phyloP scores from a whole-genome alignment of 148 eudicot species.

The Silene conica region DNA sequence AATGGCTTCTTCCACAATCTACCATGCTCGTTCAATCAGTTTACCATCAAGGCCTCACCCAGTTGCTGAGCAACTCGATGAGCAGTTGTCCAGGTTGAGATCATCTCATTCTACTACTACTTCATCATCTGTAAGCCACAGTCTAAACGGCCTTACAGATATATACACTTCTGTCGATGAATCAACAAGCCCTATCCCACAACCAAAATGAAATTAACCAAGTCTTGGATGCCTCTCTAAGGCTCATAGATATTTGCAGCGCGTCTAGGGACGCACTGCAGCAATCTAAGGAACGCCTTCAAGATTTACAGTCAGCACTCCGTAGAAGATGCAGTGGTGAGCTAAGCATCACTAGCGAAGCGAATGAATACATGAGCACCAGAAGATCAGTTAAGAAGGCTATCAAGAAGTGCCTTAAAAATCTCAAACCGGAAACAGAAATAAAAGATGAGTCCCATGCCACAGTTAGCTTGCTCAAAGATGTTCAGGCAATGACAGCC shows the following conservation, averaged over 20 bases:
- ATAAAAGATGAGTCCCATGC: not conserved
- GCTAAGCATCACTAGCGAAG: constrained; percentile 7
- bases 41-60: constrained; percentile 34
- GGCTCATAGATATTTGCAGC: constrained; percentile 40
- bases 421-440: constrained; percentile 16
- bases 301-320: constrained; percentile 30
- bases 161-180: constrained; percentile 29
- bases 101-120: constrained; percentile 32
- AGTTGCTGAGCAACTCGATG: constrained; percentile 19
- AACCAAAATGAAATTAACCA: constrained; percentile 16
- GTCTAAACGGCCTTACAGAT: constrained; percentile 29
- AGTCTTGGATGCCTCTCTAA: constrained; percentile 30
- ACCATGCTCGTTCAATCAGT: constrained; percentile 32
- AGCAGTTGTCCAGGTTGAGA: constrained; percentile 29
- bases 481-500: constrained; percentile 11
- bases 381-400: constrained; percentile 21
- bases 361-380: constrained; percentile 16
- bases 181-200: constrained; percentile 21
- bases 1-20: constrained; percentile 28
- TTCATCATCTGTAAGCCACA: constrained; percentile 24
- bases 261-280: constrained; percentile 28
- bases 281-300: constrained; percentile 29
- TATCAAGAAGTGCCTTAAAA: constrained; percentile 23
- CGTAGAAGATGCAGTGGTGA: constrained; percentile 38
- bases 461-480: not conserved